Percentiles rank a stretch among this genome's conserved stretches.
These are phyloP conservation scores for Dendrobium nobile DNA, from an alignment of 106 monocot species.

Conservation along the genomic window DNA sequence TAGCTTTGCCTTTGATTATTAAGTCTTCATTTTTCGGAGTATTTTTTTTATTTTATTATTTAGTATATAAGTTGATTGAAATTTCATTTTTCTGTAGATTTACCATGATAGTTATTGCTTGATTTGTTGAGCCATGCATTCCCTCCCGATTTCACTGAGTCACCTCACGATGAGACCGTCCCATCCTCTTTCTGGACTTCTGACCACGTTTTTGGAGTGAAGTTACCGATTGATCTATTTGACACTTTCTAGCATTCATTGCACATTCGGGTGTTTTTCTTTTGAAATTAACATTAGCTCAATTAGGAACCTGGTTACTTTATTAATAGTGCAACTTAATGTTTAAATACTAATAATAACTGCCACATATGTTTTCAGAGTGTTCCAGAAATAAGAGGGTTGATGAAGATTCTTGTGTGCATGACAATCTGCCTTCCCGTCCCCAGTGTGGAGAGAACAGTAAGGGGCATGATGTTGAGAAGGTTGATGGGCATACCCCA, in stretches of 20 bases:
- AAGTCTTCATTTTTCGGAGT: not conserved
- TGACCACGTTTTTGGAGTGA: too few species aligned
- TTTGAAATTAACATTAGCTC: not conserved
- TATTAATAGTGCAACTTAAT: not conserved
- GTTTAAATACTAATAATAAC: not conserved
- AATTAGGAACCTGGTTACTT: not conserved
- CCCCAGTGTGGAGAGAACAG: constrained; percentile 19
- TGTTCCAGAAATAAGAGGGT: constrained; percentile 6
- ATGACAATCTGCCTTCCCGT: constrained; percentile 7
- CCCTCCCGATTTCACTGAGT: too few species aligned
- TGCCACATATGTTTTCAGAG: constrained; percentile 10
- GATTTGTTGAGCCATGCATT: not conserved
- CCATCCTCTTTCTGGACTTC: too few species aligned
- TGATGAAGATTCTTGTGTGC: constrained; percentile 9
- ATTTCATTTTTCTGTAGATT: not conserved
- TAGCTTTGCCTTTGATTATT: not conserved
- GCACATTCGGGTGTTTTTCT: not conserved
- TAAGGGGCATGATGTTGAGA: constrained; percentile 10
- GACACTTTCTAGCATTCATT: not conserved
- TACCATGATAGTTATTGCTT: too few species aligned
- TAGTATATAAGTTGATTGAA: not conserved
- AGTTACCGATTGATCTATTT: not conserved
- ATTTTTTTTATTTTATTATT: not conserved
- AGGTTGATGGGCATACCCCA: constrained; percentile 6
- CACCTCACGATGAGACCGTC: too few species aligned